Base-by-base conservation (phyloP, 129 eudicot genomes). In the Chrysanthemum lavandulifolium region DNA sequence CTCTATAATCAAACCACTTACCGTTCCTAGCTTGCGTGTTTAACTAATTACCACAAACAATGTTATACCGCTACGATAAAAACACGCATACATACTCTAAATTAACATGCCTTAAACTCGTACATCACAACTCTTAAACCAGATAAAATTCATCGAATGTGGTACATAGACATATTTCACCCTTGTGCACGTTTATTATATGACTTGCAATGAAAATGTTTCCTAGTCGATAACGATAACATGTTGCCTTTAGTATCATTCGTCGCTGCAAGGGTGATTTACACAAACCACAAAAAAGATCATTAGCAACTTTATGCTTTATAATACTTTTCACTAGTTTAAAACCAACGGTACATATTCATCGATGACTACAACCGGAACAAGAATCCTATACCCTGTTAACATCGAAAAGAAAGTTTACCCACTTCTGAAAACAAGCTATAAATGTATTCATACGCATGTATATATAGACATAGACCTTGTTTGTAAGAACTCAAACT, bases 361-460 rank as follows among this genome's bases (percentile, higher is more conserved):
- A 65, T 29, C 11, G 6, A 53, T 9, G 16, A 72, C 56, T 13
- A 11, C 6, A 47, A 53, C 33, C 1, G 6, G 19, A 12, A 67
- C 29, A 72, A 72, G 82, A 78, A 78, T 78, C 82, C 52, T 72
- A 65, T 78, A 29, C 82, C 78, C 65, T 72, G 36, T 54, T 59
- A 71, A 16, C 47, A 65, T 59, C 73, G 47, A 48, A 68, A 73
- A 59, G 47, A 61, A 8, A 49, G 55, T 59, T 72, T 73, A 58
- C 73, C 82, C 69, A 72, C 78, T 56, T 45, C 25, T 27, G 19
- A 51, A 61, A 60, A 50, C 67, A 64, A n/a, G 50, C 64, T 33
- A 62, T 2, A 56, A 10, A 51, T 13, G 59, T 33, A n/a, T 13
- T 19, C 29, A 8, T 16, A 2, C 29, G 12, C 21, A 4, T 63